A percentile compares a stretch with the other conserved stretches of the same genome.
Evolutionary conservation across 139 green algal species (phyloP).

Genomic region (Chlamydomonas sphaeroides): DNA sequence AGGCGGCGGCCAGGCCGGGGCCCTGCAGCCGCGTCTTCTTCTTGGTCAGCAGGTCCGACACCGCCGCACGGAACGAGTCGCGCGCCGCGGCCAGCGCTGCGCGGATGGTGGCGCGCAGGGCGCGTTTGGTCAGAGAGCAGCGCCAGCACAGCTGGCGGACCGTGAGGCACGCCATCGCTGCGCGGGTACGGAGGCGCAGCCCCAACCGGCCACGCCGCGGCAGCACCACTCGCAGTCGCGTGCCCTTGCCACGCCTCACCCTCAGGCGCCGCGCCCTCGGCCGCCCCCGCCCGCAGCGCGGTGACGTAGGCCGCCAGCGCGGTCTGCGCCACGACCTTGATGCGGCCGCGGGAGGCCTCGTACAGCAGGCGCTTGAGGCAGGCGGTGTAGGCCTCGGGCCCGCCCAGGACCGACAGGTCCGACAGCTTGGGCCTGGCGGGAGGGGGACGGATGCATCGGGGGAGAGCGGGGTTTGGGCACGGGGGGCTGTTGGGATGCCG

Average conservation of each 20-base stretch:
- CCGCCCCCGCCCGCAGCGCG: constrained; percentile 30
- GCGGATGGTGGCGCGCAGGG: too few species aligned
- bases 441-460: too few species aligned
- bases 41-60: constrained; percentile 65
- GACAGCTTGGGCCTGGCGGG: not conserved
- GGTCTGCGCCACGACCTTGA: constrained; percentile 43
- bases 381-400: constrained; percentile 8
- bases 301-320: constrained; percentile 52
- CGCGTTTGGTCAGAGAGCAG: too few species aligned
- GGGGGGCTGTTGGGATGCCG: too few species aligned
- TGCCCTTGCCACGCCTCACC: too few species aligned
- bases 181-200: not conserved
- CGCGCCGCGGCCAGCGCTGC: constrained; percentile 11
- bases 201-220: too few species aligned
- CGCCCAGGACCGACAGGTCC: constrained; percentile 19
- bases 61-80: constrained; percentile 40
- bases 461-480: too few species aligned
- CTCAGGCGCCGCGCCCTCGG: not conserved
- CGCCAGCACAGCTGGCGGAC: too few species aligned
- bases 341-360: constrained; percentile 58
- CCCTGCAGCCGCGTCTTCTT: constrained; percentile 66
- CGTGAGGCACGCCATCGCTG: not conserved
- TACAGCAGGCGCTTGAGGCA: constrained; percentile 59
- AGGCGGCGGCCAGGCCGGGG: not conserved
- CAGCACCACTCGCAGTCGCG: too few species aligned